A percentile compares a stretch with the other conserved stretches of the same genome.
Conservation (phyloP, 75 land plant genomes). For the Selaginella moellendorffii region DNA sequence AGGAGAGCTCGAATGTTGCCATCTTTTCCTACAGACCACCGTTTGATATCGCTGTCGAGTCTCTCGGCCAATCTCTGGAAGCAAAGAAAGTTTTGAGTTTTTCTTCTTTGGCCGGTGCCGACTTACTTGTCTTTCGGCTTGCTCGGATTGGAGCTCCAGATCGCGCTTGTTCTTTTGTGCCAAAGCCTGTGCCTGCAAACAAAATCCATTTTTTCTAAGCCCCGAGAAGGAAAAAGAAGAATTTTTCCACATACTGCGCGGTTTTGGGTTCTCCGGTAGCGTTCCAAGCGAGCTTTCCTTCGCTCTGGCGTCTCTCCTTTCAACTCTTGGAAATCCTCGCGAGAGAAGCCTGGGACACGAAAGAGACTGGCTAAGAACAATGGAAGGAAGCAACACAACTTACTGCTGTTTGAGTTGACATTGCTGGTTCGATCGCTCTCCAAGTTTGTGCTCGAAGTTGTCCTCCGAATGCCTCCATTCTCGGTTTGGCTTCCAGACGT, state of each 20-base stretch:
- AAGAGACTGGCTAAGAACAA: background rate
- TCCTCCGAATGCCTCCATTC: background rate
- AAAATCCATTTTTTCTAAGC: no score
- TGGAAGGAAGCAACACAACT: background rate
- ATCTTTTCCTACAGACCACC: conserved; percentile 91
- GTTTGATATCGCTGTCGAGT: conserved; percentile 65
- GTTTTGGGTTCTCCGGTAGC: background rate
- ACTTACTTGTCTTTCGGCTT: conserved; percentile 6
- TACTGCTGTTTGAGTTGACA: background rate
- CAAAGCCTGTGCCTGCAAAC: background rate
- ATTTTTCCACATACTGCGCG: background rate
- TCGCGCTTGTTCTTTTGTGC: conserved; percentile 6
- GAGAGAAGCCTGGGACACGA: background rate
- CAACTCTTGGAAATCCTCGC: background rate
- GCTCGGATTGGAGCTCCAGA: background rate
- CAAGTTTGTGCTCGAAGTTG: background rate
- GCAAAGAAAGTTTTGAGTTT: no score
- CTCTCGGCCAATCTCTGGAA: conserved; percentile 61
- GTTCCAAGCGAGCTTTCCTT: conserved; percentile 5
- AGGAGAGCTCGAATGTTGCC: conserved; percentile 87
- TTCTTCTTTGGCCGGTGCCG: no score
- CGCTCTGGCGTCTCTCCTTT: conserved; percentile 4
- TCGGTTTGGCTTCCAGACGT: background rate
- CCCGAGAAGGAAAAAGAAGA: no score
- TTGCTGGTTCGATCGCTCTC: background rate